Conservation (phyloP, 176 grass and related monocot species). For the Raddia guianensis region DNA sequence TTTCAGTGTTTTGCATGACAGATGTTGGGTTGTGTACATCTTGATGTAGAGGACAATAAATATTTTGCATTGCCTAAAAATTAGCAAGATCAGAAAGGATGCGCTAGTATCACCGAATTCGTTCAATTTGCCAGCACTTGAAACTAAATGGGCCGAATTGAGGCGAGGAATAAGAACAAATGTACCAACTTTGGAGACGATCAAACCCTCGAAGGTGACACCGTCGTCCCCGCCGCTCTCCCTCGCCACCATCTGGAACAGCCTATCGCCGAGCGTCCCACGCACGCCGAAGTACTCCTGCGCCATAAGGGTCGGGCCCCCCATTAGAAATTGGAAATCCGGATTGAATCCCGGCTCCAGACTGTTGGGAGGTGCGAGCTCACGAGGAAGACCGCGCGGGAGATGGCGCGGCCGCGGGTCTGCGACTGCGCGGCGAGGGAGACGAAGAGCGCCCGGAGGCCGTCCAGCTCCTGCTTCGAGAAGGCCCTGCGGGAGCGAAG, state of each 20-base stretch:
- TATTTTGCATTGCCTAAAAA: too few species aligned
- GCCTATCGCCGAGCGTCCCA: constrained; percentile 54
- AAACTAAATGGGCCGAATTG: neutral
- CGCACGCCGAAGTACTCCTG: constrained; percentile 75
- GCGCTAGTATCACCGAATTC: neutral
- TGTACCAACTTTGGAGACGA: constrained; percentile 67
- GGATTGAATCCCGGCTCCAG: constrained; percentile 32
- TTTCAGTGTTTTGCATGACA: too few species aligned
- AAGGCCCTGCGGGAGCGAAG: constrained; percentile 57
- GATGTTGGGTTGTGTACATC: too few species aligned
- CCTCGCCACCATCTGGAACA: constrained; percentile 72
- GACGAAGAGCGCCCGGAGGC: constrained; percentile 59
- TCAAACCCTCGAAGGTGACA: constrained; percentile 72
- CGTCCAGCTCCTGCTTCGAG: constrained; percentile 79
- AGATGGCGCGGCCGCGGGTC: constrained; percentile 59
- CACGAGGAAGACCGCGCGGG: constrained; percentile 76
- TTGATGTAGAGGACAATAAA: too few species aligned
- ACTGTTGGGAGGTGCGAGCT: neutral
- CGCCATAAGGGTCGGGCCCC: neutral
- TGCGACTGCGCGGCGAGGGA: constrained; percentile 71
- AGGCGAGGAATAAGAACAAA: neutral
- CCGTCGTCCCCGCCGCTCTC: constrained; percentile 60
- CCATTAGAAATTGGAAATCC: constrained; percentile 3
- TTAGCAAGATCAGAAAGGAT: neutral
- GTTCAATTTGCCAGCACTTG: neutral